Percentiles rank a stretch among this genome's conserved stretches.
Conservation (phyloP, 1,284 basidiomycete genomes). For the Chalciporus sp. region DNA sequence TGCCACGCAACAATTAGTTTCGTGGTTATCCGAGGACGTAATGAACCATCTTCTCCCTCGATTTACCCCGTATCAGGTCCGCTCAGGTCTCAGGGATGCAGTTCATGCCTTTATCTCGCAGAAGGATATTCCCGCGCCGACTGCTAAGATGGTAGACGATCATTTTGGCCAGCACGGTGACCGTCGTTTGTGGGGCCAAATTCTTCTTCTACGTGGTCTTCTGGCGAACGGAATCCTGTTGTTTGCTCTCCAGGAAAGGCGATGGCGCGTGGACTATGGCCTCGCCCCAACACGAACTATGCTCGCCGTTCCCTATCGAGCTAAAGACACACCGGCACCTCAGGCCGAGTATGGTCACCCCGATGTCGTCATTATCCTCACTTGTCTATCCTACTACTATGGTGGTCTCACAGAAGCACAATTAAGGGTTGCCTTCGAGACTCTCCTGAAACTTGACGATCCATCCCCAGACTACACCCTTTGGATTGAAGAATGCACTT, state of each 20-base stretch:
- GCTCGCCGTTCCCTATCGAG: constrained; percentile 46
- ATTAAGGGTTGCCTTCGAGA: constrained; percentile 41
- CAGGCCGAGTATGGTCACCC: constrained; percentile 55
- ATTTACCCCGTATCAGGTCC: constrained; percentile 22
- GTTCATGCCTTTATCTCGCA: constrained; percentile 27
- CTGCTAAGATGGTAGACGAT: constrained; percentile 10
- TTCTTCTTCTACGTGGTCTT: constrained; percentile 49
- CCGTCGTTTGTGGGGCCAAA: constrained; percentile 29
- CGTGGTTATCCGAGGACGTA: constrained; percentile 27
- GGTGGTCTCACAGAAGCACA: constrained; percentile 46
- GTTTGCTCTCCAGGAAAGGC: constrained; percentile 42
- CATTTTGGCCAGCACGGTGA: constrained; percentile 5
- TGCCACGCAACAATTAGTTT: constrained; percentile 28
- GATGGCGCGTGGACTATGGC: constrained; percentile 60
- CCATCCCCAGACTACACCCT: constrained; percentile 44
- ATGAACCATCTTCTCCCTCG: constrained; percentile 25
- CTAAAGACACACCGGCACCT: background rate
- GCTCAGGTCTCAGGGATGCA: constrained; percentile 13
- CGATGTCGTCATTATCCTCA: constrained; percentile 49
- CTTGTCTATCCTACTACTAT: constrained; percentile 56
- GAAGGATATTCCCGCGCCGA: background rate
- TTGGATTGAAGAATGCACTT: constrained; percentile 37
- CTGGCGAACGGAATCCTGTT: constrained; percentile 44
- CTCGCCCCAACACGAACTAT: constrained; percentile 45
- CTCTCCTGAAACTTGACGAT: constrained; percentile 47